These are phyloP conservation scores for Backusella morwellensis DNA, from an alignment of 192 early-diverging fungal genomes.

Conservation along the genomic window DNA sequence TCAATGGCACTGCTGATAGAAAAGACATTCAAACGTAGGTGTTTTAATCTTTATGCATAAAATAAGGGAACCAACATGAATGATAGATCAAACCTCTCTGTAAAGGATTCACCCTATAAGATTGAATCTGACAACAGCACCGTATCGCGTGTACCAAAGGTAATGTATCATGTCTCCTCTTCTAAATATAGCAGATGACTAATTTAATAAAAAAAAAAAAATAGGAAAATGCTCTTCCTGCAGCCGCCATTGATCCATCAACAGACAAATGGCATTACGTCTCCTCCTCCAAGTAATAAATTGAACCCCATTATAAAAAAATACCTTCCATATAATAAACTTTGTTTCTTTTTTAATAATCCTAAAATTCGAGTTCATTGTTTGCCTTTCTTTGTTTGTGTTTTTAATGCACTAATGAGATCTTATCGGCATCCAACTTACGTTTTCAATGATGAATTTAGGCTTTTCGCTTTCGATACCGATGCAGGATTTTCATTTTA, in stretches of 20 bases:
- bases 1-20: conserved; percentile 36
- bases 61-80: neutral
- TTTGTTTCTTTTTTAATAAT: neutral
- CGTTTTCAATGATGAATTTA: too few species aligned
- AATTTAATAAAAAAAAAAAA: neutral
- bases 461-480: too few species aligned
- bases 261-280: conserved; percentile 98
- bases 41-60: conserved; percentile 14
- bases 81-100: conserved; percentile 58
- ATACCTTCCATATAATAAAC: neutral
- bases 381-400: too few species aligned
- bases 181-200: neutral
- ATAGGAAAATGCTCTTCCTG: conserved; percentile 36
- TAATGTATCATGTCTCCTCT: neutral
- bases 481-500: too few species aligned
- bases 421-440: too few species aligned
- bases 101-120: conserved; percentile 67
- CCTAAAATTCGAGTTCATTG: too few species aligned
- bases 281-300: conserved; percentile 16
- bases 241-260: conserved; percentile 67
- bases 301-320: neutral
- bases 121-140: conserved; percentile 40
- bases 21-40: conserved; percentile 18
- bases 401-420: neutral
- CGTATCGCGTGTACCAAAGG: neutral